Evolutionary conservation across 495 filamentous ascomycete genomes (phyloP), one percentile per base, ranked within the genome.

Genomic region (Poronia punctata): DNA sequence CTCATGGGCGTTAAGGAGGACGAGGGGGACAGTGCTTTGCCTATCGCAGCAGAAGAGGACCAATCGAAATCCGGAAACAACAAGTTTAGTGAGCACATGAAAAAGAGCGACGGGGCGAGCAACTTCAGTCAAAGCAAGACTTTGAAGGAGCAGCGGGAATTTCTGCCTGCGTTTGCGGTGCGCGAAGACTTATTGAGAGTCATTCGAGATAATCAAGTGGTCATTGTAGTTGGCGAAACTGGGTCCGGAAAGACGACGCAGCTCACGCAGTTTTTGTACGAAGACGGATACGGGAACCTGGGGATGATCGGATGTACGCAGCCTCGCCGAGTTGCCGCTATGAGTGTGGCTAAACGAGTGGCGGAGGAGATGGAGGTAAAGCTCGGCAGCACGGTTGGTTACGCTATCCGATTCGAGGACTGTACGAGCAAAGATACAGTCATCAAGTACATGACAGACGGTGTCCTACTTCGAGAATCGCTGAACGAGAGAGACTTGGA

Each of bases 401-500:
- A 97, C 66, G 90, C 93, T 2, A 99, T 99, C 59, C 88, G 93
- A 20, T 99, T 99, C 57, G 93, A 99, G 56, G 93, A 99, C 64
- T 96, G 89, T 60, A 99, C 93, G 3, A 90, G 84, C 61, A 84
- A 85, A 47, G 80, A 96, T 40, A 99, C 93, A 1, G 70, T 80
- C 44, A 97, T 99, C 61, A 99, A 99, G 63, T 99, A 99, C 56
- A 96, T 99, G 93, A 99, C 93, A 1, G 93, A 99, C 54, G 93
- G 93, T 62, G 88, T 99, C 5, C 70, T 99, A 17, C 74, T 99
- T 11, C 80, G 93, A 55, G 93, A 99, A 53, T 95, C 86, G 10
- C 75, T 99, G 7, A 84, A 85, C 35, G 88, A 96, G 53, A 74
- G 78, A 11, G 94, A 99, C 55, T 75, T 99, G 16, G 93, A 97